Evolutionary conservation across 805 yeast genomes (phyloP).

Genomic region (Zygosaccharomyces pseudorouxii): DNA sequence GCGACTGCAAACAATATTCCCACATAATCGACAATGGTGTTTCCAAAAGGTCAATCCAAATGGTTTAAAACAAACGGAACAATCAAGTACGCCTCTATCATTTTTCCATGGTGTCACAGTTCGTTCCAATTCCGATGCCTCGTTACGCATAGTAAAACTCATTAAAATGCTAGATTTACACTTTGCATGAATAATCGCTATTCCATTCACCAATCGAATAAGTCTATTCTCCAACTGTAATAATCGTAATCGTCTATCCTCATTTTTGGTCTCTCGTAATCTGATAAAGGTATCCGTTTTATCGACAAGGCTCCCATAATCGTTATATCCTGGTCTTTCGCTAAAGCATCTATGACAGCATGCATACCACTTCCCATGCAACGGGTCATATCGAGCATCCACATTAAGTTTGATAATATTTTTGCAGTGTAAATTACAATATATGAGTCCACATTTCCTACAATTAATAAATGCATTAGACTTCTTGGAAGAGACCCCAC

Average conservation of each 20-base stretch:
- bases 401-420: constrained; percentile 48
- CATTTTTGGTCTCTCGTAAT: constrained; percentile 42
- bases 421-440: constrained; percentile 59
- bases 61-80: constrained; percentile 56
- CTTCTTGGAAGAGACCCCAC: constrained; percentile 57
- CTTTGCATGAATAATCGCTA: constrained; percentile 25
- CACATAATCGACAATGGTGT: constrained; percentile 93
- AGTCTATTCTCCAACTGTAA: constrained; percentile 59
- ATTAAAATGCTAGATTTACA: constrained; percentile 25
- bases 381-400: constrained; percentile 45
- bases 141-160: constrained; percentile 26
- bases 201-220: constrained; percentile 39
- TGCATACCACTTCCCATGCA: constrained; percentile 59
- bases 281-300: constrained; percentile 40
- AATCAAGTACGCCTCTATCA: constrained; percentile 43
- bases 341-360: constrained; percentile 64
- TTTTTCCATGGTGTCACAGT: constrained; percentile 63
- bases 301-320: constrained; percentile 45
- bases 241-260: constrained; percentile 48
- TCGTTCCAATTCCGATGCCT: constrained; percentile 41
- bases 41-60: constrained; percentile 61
- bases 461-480: constrained; percentile 49
- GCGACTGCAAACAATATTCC: constrained; percentile 74
- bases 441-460: constrained; percentile 69
- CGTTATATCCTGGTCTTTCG: constrained; percentile 49